A percentile compares a stretch with the other conserved stretches of the same genome.
These are phyloP conservation scores for Aristolochia californica DNA, from an alignment of 164 flowering plant species.

Conservation along the genomic window DNA sequence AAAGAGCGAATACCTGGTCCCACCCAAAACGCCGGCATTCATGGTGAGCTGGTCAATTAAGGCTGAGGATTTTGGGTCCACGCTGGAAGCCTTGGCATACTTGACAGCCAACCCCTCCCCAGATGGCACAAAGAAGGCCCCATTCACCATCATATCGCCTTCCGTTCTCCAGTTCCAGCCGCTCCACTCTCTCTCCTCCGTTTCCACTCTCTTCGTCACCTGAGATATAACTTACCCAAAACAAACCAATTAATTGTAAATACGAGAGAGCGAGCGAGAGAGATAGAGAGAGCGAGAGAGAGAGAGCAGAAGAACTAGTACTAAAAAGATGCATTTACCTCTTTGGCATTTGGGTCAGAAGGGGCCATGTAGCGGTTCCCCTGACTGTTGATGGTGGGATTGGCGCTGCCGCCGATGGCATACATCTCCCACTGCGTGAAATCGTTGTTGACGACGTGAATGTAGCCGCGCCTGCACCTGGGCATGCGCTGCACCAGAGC, in stretches of 20 bases:
- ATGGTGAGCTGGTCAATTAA: conserved; percentile 54
- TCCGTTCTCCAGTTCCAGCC: conserved; percentile 87
- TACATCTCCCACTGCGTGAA: conserved; percentile 77
- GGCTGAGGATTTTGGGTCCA: conserved; percentile 51
- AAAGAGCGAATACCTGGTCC: conserved; percentile 46
- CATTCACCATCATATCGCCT: conserved; percentile 74
- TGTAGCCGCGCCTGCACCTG: conserved; percentile 58
- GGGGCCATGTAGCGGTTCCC: conserved; percentile 79
- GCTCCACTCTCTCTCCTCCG: conserved; percentile 48
- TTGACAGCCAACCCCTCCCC: conserved; percentile 36
- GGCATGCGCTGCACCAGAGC: conserved; percentile 77
- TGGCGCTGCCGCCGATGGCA: conserved; percentile 81
- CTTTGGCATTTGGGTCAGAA: conserved; percentile 39
- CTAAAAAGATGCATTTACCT: no score
- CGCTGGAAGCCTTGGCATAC: conserved; percentile 55
- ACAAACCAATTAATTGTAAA: no score
- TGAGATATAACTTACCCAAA: no score
- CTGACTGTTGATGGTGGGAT: conserved; percentile 73
- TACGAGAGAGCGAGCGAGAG: no score
- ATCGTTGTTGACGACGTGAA: conserved; percentile 84
- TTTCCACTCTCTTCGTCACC: conserved; percentile 85
- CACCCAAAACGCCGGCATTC: conserved; percentile 63
- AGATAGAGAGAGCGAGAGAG: no score
- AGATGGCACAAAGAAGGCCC: conserved; percentile 84
- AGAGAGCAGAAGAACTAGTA: no score